A percentile compares a stretch with the other conserved stretches of the same genome.
Evolutionary conservation across 2,329 filamentous ascomycete genomes (phyloP).

Genomic region (Hymenoscyphus scutula): DNA sequence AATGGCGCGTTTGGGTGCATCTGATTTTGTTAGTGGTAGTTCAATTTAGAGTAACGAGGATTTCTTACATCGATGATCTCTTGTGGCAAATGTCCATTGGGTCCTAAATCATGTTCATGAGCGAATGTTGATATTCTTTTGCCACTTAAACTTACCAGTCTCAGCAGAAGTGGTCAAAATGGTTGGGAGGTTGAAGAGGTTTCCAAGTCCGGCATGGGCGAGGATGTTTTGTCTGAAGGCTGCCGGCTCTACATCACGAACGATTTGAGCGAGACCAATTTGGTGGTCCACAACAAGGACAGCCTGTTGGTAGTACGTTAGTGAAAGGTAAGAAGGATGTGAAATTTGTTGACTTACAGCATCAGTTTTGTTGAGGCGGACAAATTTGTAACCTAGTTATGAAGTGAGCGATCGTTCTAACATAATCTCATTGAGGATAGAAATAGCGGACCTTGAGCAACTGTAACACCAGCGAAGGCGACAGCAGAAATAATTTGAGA

Average conservation of each 20-base stretch:
- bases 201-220: conserved; percentile 64
- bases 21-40: background rate
- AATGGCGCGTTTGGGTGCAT: conserved; percentile 65
- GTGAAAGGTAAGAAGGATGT: background rate
- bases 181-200: conserved; percentile 65
- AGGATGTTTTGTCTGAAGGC: conserved; percentile 66
- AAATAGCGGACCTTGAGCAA: conserved; percentile 16
- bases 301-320: conserved; percentile 36
- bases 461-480: conserved; percentile 21
- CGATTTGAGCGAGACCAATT: conserved; percentile 56
- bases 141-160: conserved; percentile 37
- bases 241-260: conserved; percentile 64
- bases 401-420: background rate
- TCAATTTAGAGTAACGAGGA: background rate
- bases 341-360: conserved; percentile 23
- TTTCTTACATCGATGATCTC: conserved; percentile 54
- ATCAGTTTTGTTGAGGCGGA: conserved; percentile 38
- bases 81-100: conserved; percentile 68
- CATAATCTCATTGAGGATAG: background rate
- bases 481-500: conserved; percentile 24
- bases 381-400: conserved; percentile 30
- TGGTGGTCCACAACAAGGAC: conserved; percentile 60
- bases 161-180: conserved; percentile 70
- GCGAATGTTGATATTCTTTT: background rate
- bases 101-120: conserved; percentile 44